These are phyloP conservation scores for Dendrobium huoshanense DNA, from an alignment of 106 monocot species.

Conservation along the genomic window DNA sequence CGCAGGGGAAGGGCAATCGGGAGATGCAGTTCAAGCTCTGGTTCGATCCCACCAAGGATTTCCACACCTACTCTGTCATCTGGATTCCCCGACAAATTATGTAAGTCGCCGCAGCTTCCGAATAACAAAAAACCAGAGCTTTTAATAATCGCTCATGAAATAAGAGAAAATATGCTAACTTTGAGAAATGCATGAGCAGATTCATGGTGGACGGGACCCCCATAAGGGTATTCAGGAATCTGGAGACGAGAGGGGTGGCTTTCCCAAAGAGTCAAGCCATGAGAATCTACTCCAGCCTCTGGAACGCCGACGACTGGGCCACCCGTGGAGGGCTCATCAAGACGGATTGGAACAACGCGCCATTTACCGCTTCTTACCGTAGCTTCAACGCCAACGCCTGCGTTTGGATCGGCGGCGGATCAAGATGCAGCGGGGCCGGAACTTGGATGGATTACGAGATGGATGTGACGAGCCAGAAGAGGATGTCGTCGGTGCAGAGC, in stretches of 20 bases:
- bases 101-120: conserved; percentile 4
- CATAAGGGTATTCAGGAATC: conserved; percentile 14
- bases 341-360: conserved; percentile 20
- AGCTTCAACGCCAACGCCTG: conserved; percentile 12
- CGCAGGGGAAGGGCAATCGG: conserved; percentile 44
- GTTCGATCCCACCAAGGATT: conserved; percentile 55
- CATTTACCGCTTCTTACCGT: conserved; percentile 24
- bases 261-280: conserved; percentile 14
- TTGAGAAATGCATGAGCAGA: neutral
- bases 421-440: neutral
- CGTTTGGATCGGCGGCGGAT: conserved; percentile 1
- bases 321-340: conserved; percentile 19
- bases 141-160: neutral
- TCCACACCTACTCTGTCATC: conserved; percentile 52
- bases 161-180: neutral
- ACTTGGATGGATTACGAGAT: conserved; percentile 6
- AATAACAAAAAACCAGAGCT: neutral
- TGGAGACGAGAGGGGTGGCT: neutral
- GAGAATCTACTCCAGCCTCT: conserved; percentile 19
- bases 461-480: neutral
- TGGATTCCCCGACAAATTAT: conserved; percentile 38
- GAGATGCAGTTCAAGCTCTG: conserved; percentile 54
- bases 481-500: conserved; percentile 8
- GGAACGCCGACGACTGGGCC: conserved; percentile 25
- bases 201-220: conserved; percentile 17